Evolutionary conservation across 768 basidiomycete genomes (phyloP), one percentile per base, ranked within the genome.

Genomic region (Gautieria morchelliformis): DNA sequence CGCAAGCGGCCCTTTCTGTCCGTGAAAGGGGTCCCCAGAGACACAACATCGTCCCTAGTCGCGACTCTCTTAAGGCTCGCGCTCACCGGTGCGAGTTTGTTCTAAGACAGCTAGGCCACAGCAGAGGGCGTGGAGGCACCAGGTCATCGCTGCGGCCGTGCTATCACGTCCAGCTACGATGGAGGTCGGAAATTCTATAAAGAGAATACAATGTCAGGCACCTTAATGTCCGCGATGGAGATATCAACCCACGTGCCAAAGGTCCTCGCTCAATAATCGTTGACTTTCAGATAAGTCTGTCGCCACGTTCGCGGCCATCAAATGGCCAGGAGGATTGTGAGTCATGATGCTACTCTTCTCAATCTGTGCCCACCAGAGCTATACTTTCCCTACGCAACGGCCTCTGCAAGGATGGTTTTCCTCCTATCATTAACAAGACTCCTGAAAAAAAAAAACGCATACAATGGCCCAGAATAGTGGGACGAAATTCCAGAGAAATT

Each of bases 291-390:
- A 76, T 4, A 83, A 61, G 63, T 87, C 82, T 1, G 75, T 77
- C 0, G 81, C 77, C 70, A 83, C 76, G 64, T 87, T 88, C 4
- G 85, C 84, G 58, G 75, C 74, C 44, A 87, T 70, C 4, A 87
- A 71, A 27, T 85, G 63, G 0, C 80, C 80, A 4, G 87, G 70
- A 4, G 87, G 64, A 68, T 87, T 84, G 17, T 79, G 75, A 19
- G 72, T 72, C 0, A 60, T 62, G 10, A 71, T 42, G 17, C 47
- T 60, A 11, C 45, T 54, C 49, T 49, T 58, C 24, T 61, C 61
- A 24, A 37, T 58, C 17, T 57, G 35, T 10, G 50, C 19, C 33
- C 53, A 2, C 22, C 49, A 5, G 56, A 47, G 20, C 59, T 51
- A 11, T 52, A 63, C 17, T 67, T 65, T 58, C 71, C 68, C 69